Base-by-base conservation (phyloP, 2,329 filamentous ascomycete species). In the Talaromyces pinophilus region DNA sequence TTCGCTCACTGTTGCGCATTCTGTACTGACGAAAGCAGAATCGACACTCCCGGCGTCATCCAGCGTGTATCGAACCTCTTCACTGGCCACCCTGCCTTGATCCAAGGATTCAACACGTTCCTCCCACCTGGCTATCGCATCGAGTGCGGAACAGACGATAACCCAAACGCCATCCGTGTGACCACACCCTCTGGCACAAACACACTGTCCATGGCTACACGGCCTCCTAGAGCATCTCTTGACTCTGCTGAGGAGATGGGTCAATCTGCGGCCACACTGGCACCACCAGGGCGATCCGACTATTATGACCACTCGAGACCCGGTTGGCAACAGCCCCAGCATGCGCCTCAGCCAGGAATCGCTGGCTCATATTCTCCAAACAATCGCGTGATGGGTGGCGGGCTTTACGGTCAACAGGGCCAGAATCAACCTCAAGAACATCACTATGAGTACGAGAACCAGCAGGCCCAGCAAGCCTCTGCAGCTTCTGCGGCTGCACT, bases 101-200 rank as follows among this genome's bases (percentile, higher is more conserved):
- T 99, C 59, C 94, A 98, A 78, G 95, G 95, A 0, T 99, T 99
- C 78, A 99, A 99, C 76, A 99, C 95, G 0, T 99, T 99, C 76
- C 82, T 99, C 8, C 95, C 95, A 3, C 93, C 93, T 0, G 93
- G 95, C 2, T 99, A 99, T 77, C 87, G 95, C 67, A 99, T 99
- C 67, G 95, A 99, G 76, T 99, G 95, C 74, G 94, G 94, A 35
- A 90, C 92, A 17, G 92, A 92, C 40, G 94, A 96, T 70, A 94
- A 98, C 73, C 94, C 94, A 1, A 97, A 97, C 75, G 93, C 93
- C 3, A 99, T 99, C 69, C 86, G 96, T 70, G 95, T 99, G 17
- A 99, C 95, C 0, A 99, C 95, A 0, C 95, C 95, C 0, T 97
- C 96, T 83, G 95, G 95, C n/a, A 98, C 94, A 2, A 97, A 93